Conservation (phyloP, 1,284 basidiomycete genomes). For the Porodaedalea pini region DNA sequence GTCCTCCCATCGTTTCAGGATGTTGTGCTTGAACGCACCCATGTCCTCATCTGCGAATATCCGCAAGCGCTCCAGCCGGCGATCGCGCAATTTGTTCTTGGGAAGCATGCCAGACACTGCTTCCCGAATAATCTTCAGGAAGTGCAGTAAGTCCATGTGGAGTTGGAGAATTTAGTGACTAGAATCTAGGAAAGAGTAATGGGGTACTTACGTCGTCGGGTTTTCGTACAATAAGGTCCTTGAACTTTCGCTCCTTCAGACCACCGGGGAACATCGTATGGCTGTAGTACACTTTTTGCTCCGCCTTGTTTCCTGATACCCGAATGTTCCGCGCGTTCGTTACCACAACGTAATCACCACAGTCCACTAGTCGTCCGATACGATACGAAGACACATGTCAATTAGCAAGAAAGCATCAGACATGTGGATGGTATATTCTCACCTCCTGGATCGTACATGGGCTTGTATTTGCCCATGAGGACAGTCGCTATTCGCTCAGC, state of each 20-base stretch:
- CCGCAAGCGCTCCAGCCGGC: constrained; percentile 78
- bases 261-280: constrained; percentile 95
- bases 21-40: constrained; percentile 64
- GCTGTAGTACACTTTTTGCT: constrained; percentile 85
- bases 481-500: constrained; percentile 92
- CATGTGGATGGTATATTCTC: constrained; percentile 28
- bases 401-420: background rate
- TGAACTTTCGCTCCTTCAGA: constrained; percentile 85
- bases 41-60: constrained; percentile 78
- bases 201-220: constrained; percentile 80
- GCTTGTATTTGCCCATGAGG: constrained; percentile 99
- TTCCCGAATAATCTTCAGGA: constrained; percentile 80
- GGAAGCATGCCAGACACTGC: constrained; percentile 96
- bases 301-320: constrained; percentile 87
- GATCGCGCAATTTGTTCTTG: constrained; percentile 89
- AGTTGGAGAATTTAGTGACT: constrained; percentile 2
- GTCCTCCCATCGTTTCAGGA: constrained; percentile 74
- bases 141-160: constrained; percentile 11
- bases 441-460: constrained; percentile 92
- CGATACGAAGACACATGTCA: background rate
- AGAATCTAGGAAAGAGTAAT: background rate
- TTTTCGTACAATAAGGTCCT: constrained; percentile 77
- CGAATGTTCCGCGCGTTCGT: constrained; percentile 84
- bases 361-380: constrained; percentile 61
- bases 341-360: constrained; percentile 97